Percentiles rank a stretch among this genome's conserved stretches.
Conservation (phyloP, 768 basidiomycete genomes). For the Ephemerocybe angulata region DNA sequence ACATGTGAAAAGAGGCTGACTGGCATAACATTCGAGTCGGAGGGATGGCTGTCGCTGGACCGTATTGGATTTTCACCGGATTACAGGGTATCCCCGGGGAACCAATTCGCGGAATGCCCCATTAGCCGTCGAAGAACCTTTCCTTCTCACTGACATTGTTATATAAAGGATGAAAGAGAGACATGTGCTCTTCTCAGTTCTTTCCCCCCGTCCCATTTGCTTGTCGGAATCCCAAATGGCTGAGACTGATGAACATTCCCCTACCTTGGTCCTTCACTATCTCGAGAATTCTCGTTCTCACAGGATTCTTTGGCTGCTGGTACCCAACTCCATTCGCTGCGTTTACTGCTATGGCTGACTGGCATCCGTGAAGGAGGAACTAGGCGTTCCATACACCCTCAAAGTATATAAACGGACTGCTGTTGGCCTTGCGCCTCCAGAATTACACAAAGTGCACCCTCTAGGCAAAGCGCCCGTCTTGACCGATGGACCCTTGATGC, state of each 20-base stretch:
- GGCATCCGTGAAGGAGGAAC: conserved; percentile 47
- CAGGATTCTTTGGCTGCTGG: conserved; percentile 45
- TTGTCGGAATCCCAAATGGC: too few relatives aligned
- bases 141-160: too few relatives aligned
- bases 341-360: neutral
- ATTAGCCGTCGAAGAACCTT: too few relatives aligned
- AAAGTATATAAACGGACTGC: conserved; percentile 36
- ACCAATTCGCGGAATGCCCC: too few relatives aligned
- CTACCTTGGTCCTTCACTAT: conserved; percentile 32
- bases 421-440: conserved; percentile 30
- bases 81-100: too few relatives aligned
- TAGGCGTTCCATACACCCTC: conserved; percentile 40
- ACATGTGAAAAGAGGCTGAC: too few relatives aligned
- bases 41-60: too few relatives aligned
- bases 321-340: conserved; percentile 10
- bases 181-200: too few relatives aligned
- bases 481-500: conserved; percentile 38
- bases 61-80: too few relatives aligned
- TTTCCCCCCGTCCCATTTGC: too few relatives aligned
- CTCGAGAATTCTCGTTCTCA: conserved; percentile 48
- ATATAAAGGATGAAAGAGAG: too few relatives aligned
- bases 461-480: conserved; percentile 46
- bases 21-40: too few relatives aligned
- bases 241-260: neutral
- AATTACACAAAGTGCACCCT: conserved; percentile 36